phyloP scores from a whole-genome alignment of 73 alveolate species.

The Tetrahymena thermophila region DNA sequence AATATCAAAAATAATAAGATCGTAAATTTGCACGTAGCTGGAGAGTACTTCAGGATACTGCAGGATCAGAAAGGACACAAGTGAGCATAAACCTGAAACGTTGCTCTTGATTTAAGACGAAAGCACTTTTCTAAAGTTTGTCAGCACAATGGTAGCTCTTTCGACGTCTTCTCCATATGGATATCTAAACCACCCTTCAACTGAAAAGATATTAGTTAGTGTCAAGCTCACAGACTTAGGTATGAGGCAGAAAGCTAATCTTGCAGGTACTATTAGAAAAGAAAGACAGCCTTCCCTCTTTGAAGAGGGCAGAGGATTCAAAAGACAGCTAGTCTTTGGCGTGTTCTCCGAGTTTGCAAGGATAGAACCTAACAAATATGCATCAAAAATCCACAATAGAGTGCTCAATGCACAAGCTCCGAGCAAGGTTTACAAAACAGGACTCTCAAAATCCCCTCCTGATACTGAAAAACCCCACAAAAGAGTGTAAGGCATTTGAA shows the following conservation, averaged over 20 bases:
- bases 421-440: background rate
- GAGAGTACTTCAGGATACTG: background rate
- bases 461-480: background rate
- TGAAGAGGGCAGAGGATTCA: background rate
- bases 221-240: background rate
- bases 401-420: background rate
- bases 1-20: background rate
- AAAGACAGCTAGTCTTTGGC: background rate
- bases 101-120: background rate
- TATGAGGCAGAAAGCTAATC: background rate
- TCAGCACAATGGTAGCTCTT: background rate
- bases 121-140: background rate
- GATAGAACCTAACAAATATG: background rate
- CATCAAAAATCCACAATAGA: background rate
- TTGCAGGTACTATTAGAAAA: background rate
- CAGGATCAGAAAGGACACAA: background rate
- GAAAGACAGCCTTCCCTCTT: background rate
- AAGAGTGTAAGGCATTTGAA: background rate
- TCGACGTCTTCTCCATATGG: background rate
- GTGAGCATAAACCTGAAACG: background rate
- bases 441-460: background rate
- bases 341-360: background rate
- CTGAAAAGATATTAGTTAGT: background rate
- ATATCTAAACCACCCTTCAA: background rate
- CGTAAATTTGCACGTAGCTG: background rate